Evolutionary conservation across 805 yeast species (phyloP).

Genomic region (Myxozyma monticola): DNA sequence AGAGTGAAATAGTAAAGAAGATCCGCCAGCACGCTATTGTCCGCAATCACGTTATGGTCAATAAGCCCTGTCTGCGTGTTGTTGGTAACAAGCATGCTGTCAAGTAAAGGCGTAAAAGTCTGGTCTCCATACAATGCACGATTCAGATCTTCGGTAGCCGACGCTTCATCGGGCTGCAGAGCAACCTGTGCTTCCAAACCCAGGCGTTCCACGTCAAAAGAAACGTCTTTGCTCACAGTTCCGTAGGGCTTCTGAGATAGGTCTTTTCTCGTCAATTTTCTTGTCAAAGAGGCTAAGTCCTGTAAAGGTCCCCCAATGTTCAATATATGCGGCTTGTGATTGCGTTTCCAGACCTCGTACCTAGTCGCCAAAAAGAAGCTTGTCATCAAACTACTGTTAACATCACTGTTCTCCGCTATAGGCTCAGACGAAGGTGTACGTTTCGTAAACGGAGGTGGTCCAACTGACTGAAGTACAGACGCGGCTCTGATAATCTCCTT

Average conservation of each 20-base stretch:
- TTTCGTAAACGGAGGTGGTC: too few species aligned
- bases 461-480: too few species aligned
- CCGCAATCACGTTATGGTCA: conserved; percentile 4
- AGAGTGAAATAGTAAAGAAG: neutral
- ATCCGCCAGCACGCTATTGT: neutral
- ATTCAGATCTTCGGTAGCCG: neutral
- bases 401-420: neutral
- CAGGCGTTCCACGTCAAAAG: neutral
- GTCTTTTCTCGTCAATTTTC: neutral
- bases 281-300: neutral
- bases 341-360: too few species aligned
- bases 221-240: neutral
- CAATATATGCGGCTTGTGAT: neutral
- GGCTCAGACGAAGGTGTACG: neutral
- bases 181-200: too few species aligned
- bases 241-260: neutral
- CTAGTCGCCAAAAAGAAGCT: too few species aligned
- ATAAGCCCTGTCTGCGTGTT: neutral
- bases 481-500: neutral
- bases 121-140: neutral
- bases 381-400: too few species aligned
- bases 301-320: neutral
- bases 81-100: neutral
- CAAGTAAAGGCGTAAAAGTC: neutral
- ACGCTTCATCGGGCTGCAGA: too few species aligned